Conservation (phyloP, 495 filamentous ascomycete species). For the Neurospora pannonica region DNA sequence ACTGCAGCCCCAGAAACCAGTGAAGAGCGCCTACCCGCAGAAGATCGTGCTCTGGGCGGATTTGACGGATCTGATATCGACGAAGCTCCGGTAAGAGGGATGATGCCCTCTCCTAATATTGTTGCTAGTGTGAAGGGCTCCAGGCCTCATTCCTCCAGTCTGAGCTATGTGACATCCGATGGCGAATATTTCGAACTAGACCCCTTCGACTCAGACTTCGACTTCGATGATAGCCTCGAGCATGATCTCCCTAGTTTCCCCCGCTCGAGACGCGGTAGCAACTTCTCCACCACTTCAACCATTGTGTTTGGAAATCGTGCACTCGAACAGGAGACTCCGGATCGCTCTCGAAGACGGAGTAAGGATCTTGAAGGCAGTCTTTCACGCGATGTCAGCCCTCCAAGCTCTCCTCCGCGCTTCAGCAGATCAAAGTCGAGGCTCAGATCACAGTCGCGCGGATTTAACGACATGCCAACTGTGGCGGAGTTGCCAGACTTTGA, state of each 20-base stretch:
- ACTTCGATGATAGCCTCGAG: constrained; percentile 12
- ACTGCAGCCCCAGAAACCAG: background rate
- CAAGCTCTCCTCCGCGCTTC: constrained; percentile 32
- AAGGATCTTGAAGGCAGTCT: constrained; percentile 11
- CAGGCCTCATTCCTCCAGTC: background rate
- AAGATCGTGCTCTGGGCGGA: background rate
- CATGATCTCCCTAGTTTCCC: constrained; percentile 11
- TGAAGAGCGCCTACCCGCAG: background rate
- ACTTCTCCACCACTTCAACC: constrained; percentile 30
- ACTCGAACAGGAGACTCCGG: constrained; percentile 22
- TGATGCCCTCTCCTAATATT: background rate
- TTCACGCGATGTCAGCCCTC: constrained; percentile 28
- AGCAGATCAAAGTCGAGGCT: constrained; percentile 17
- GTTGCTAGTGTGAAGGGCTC: background rate
- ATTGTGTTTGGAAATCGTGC: constrained; percentile 20
- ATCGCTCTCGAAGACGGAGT: constrained; percentile 24
- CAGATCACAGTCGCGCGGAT: constrained; percentile 34
- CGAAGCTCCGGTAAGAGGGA: background rate
- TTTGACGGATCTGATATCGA: background rate
- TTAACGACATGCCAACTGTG: constrained; percentile 32
- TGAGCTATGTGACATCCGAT: background rate
- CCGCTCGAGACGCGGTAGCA: constrained; percentile 22
- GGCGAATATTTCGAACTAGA: background rate
- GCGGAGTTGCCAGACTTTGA: constrained; percentile 23
- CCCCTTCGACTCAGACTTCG: constrained; percentile 5